phyloP scores from a whole-genome alignment of 129 eudicot genomes.

The Centella asiatica region DNA sequence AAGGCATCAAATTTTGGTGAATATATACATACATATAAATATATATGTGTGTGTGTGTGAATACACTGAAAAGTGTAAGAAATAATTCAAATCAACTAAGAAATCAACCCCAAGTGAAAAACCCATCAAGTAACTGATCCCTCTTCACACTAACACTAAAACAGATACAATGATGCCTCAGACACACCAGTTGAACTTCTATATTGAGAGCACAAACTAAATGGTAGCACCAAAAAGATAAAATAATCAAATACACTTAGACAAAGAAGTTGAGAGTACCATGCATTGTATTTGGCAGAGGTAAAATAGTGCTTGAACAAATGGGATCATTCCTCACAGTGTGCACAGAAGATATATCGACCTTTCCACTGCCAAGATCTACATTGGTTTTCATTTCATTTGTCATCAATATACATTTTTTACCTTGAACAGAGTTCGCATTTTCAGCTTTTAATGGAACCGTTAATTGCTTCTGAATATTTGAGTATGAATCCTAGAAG shows the following conservation, averaged over 20 bases:
- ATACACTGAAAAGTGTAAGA: background rate
- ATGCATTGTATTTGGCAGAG: conserved; percentile 42
- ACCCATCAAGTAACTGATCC: background rate
- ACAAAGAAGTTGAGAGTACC: conserved; percentile 41
- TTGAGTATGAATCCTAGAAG: conserved; percentile 43
- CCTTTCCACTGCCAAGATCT: conserved; percentile 31
- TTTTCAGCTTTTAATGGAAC: conserved; percentile 34
- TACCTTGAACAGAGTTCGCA: conserved; percentile 28
- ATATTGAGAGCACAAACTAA: background rate
- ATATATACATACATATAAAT: background rate
- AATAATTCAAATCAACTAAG: background rate
- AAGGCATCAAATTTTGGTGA: background rate
- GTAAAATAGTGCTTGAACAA: conserved; percentile 23
- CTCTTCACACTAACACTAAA: too few species aligned
- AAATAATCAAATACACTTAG: background rate
- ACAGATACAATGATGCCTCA: background rate
- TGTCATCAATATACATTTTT: conserved; percentile 16
- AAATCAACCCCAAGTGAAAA: background rate
- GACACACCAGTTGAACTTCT: background rate
- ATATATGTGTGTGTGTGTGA: too few species aligned
- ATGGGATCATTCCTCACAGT: conserved; percentile 28
- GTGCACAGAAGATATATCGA: conserved; percentile 23
- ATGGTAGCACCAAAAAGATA: conserved; percentile 3
- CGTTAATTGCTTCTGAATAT: conserved; percentile 30
- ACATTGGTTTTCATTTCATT: conserved; percentile 29